Percentiles rank a stretch among this genome's conserved stretches.
Conservation (phyloP, 2,329 filamentous ascomycete genomes). For the Leptodontidium sp. region DNA sequence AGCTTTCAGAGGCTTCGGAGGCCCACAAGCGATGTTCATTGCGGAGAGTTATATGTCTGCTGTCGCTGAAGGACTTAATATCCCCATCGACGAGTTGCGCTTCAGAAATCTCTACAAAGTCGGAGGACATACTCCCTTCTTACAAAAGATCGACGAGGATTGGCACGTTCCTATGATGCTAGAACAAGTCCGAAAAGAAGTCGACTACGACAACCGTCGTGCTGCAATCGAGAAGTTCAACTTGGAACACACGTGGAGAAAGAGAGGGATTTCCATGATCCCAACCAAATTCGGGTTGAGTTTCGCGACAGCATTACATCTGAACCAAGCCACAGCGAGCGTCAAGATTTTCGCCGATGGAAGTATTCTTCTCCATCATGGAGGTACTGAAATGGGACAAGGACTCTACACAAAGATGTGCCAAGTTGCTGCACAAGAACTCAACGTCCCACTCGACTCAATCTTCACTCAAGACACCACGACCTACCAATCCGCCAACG, state of each 20-base stretch:
- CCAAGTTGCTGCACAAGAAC: constrained; percentile 89
- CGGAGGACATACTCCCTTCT: constrained; percentile 84
- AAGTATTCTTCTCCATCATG: constrained; percentile 88
- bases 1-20: constrained; percentile 94
- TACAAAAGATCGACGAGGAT: constrained; percentile 79
- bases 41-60: constrained; percentile 89
- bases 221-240: constrained; percentile 80
- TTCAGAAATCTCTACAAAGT: constrained; percentile 86
- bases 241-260: constrained; percentile 86
- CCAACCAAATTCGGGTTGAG: constrained; percentile 98
- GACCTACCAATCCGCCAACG: constrained; percentile 93
- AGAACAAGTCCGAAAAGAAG: constrained; percentile 80
- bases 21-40: constrained; percentile 94
- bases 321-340: constrained; percentile 92
- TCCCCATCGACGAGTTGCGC: constrained; percentile 80
- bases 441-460: constrained; percentile 77
- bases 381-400: constrained; percentile 97
- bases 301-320: constrained; percentile 84
- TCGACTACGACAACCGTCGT: constrained; percentile 72
- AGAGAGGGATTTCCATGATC: constrained; percentile 75
- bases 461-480: constrained; percentile 93
- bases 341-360: constrained; percentile 98
- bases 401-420: constrained; percentile 93
- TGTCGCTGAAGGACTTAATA: constrained; percentile 83
- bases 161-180: constrained; percentile 97